A percentile compares a stretch with the other conserved stretches of the same genome.
These are phyloP conservation scores for Chimonanthus salicifolius DNA, from an alignment of 164 flowering plant species.

Conservation along the genomic window DNA sequence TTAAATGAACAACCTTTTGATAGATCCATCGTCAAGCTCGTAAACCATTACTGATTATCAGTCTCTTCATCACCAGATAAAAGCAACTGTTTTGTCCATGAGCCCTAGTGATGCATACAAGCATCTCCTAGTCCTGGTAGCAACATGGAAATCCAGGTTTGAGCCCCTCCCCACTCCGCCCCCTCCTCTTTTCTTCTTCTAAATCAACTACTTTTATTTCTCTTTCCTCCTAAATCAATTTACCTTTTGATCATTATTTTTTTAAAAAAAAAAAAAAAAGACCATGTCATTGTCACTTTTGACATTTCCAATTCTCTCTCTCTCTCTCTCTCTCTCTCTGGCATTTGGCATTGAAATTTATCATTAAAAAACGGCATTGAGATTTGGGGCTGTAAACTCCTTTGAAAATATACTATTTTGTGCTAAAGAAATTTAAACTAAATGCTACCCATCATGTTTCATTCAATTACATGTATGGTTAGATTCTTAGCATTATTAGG, in stretches of 20 bases:
- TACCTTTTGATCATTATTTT: not conserved
- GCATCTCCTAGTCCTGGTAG: constrained; percentile 47
- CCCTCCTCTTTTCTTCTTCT: too few species aligned
- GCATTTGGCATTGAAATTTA: not conserved
- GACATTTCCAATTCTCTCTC: not conserved
- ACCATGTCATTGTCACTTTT: too few species aligned
- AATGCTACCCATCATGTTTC: not conserved
- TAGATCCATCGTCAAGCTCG: not conserved
- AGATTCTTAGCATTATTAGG: not conserved
- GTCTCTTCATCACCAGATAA: constrained; percentile 42
- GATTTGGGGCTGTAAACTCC: not conserved
- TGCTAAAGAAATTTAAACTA: not conserved
- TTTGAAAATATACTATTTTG: not conserved
- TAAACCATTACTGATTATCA: constrained; percentile 1
- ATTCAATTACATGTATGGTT: not conserved
- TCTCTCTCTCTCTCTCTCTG: not conserved
- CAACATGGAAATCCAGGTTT: constrained; percentile 71
- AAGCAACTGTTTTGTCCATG: constrained; percentile 53
- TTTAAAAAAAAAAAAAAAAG: too few species aligned
- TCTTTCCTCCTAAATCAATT: not conserved
- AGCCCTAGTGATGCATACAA: constrained; percentile 48
- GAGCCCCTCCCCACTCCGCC: too few species aligned
- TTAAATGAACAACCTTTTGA: not conserved
- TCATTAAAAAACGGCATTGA: not conserved
- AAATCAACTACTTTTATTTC: not conserved